Base-by-base conservation (phyloP, 306 rosid species). In the Erythrophleum fordii region DNA sequence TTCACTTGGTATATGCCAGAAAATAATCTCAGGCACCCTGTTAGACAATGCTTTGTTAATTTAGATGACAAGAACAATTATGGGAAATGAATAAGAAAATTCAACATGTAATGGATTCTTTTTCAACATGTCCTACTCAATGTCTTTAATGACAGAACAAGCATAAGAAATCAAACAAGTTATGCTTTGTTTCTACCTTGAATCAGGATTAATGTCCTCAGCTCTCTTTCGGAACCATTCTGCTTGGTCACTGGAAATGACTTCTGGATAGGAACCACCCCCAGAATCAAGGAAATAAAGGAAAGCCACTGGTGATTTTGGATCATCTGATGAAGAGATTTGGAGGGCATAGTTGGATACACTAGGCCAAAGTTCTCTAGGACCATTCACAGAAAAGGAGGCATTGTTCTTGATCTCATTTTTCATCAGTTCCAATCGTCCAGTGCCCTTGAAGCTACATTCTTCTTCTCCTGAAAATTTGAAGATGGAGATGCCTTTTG, bases 1-100 rank as follows among this genome's bases (percentile, higher is more conserved):
- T 72, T 42, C 59, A 85, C 94, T 92, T 69, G 98, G 97, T 81
- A 95, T 91, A 62, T 94, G 98, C 98, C 98, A 94, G 77, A 94
- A 94, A 37, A 91, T 70, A 59, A 95, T 85, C 95, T 95, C 98
- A 1, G 94, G 90, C 37, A 90, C 90, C 46, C 97, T 95, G 91
- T 72, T 84, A 70, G 17, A 58, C 46, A 77, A 58, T 29, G 81
- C 16, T 49, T 34, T 56, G 62, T 25, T 28, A 25, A 42, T 65
- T 65, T 80, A 35, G 77, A 72, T 72, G 67, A 84, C 34, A 73
- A 53, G 59, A 65, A 16, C 4, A 12, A 31, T 2, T 17, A 13
- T 8, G 53, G 25, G 20, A 35, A 23, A 39, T 41, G 28, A 62
- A 20, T 48, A 75, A 29, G 45, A 71, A 70, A 49, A 71, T 34